Evolutionary conservation across 2,329 filamentous ascomycete species (phyloP), one percentile per base, ranked within the genome.

Genomic region (Apiospora aurea): DNA sequence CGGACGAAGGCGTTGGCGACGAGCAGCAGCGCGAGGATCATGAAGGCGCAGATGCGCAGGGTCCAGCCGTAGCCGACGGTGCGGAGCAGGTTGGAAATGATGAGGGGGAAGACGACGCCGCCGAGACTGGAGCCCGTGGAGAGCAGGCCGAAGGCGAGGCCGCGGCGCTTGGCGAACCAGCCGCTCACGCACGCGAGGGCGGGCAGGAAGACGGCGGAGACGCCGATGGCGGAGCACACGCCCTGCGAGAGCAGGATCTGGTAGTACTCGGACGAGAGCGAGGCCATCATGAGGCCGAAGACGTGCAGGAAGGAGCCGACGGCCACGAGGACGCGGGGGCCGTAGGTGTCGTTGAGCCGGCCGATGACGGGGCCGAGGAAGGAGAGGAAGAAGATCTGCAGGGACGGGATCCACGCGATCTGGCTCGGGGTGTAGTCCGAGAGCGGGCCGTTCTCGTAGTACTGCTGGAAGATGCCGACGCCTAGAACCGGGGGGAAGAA

Each of bases 211-310:
- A 85, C 80, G 71, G 82, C 83, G 71, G 81, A 80, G 14, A 83
- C 83, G 26, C 85, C 85, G n/a, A 85, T 73, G 10, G 82, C 76
- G 13, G 81, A 78, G 71, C 85, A 81, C 64, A 86, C 76, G 71
- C 80, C 79, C 72, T 86, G 85, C 0, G 84, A 75, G 16, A 86
- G 82, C 73, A 86, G 81, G 77, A 85, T 79, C 64, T 86, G 83
- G 74, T 85, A 86, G 79, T 85, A 86, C 67, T 82, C 68, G 2
- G 75, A 79, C 5, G 82, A 81, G 13, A 92, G 81, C 21, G 86
- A 89, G 0, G 87, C 84, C 89, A 92, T 91, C 89, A 92, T 91
- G 24, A 92, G 80, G 34, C 89, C 88, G 66, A 92, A 88, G 73
- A 92, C 84, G 79, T 91, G 89, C 72, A 87, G 78, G 72, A 91